phyloP scores from a whole-genome alignment of 305 asterid species.

The Striga hermonthica region DNA sequence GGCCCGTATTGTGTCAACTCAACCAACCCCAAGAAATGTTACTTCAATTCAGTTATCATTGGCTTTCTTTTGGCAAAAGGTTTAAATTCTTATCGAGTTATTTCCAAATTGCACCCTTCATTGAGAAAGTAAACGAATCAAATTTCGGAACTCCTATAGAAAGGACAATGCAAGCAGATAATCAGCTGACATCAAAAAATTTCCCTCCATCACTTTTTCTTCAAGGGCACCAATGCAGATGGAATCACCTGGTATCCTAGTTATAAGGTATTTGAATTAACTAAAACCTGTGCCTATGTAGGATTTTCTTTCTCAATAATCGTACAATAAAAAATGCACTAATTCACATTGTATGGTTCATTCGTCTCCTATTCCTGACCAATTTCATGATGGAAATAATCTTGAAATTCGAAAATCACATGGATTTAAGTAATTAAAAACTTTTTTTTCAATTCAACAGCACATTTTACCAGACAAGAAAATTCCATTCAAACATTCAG shows the following conservation, averaged over 20 bases:
- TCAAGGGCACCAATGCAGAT: slow-evolving; percentile 26
- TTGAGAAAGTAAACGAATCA: slow-evolving; percentile 1
- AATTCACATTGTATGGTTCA: not conserved
- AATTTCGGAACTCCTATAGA: slow-evolving; percentile 20
- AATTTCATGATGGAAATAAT: slow-evolving; percentile 27
- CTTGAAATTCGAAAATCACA: slow-evolving; percentile 14
- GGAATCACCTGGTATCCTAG: too few relatives aligned
- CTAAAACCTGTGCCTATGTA: too few relatives aligned
- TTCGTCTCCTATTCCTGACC: slow-evolving; percentile 26
- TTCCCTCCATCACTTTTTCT: slow-evolving; percentile 16
- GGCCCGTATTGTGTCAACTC: too few relatives aligned
- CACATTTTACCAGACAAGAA: slow-evolving; percentile 28
- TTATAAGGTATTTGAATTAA: too few relatives aligned
- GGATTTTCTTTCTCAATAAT: too few relatives aligned
- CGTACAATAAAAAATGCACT: not conserved
- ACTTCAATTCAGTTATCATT: too few relatives aligned
- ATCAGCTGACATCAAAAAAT: slow-evolving; percentile 24
- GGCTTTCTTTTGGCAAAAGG: too few relatives aligned
- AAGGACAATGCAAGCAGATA: slow-evolving; percentile 14
- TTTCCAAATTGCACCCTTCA: not conserved
- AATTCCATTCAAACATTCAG: slow-evolving; percentile 28
- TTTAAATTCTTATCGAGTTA: slow-evolving; percentile 15
- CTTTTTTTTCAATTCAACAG: slow-evolving; percentile 4
- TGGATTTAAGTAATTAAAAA: slow-evolving; percentile 14
- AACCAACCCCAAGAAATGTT: too few relatives aligned